Evolutionary conservation across 2,329 filamentous ascomycete species (phyloP).

Genomic region (Verticillium albo-atrum): DNA sequence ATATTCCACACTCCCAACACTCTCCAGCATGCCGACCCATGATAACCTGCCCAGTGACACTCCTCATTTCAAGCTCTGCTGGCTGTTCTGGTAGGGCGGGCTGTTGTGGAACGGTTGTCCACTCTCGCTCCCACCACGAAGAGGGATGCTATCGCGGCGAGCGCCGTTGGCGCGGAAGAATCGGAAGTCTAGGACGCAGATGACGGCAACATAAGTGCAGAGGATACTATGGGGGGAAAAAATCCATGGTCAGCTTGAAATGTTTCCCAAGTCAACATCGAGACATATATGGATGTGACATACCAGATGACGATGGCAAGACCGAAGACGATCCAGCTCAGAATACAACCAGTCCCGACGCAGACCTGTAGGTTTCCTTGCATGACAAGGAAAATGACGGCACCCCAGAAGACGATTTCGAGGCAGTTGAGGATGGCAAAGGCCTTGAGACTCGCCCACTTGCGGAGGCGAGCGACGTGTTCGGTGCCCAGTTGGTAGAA

Average conservation of each 20-base stretch:
- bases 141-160: neutral
- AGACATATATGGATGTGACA: neutral
- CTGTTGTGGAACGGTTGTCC: neutral
- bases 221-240: neutral
- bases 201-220: neutral
- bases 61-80: neutral
- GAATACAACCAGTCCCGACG: neutral
- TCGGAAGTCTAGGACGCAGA: neutral
- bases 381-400: conserved; percentile 13
- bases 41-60: no score
- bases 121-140: neutral
- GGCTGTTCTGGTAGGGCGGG: neutral
- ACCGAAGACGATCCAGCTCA: conserved; percentile 6
- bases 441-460: conserved; percentile 16
- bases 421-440: conserved; percentile 17
- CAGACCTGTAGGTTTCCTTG: conserved; percentile 3
- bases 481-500: conserved; percentile 32
- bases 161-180: neutral
- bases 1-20: neutral
- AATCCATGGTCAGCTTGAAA: neutral
- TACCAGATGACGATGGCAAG: conserved; percentile 6
- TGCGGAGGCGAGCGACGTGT: conserved; percentile 18
- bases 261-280: neutral
- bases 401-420: conserved; percentile 20
- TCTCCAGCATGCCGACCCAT: neutral